Evolutionary conservation across 1,139 yeast species (phyloP), one percentile per base, ranked within the genome.

Genomic region (Pichia sp.): DNA sequence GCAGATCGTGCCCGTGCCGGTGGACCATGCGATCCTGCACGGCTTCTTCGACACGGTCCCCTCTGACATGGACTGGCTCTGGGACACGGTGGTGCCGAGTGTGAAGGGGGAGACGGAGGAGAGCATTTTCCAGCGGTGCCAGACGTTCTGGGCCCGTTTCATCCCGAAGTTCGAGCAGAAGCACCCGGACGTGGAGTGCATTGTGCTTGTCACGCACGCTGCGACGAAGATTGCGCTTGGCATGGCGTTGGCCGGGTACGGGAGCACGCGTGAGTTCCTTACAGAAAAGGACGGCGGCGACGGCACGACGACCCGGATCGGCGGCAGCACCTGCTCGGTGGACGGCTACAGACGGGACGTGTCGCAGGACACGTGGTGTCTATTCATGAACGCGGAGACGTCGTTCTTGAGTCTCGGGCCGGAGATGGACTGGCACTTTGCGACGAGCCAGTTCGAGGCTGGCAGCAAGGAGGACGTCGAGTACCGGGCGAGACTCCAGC

Each of bases 371-470:
- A 10, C 9, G 6, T 82, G 87, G 87, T 64, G 60, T 2, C 61
- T 80, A 53, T 63, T 63, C 24, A 71, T 74, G 72, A 80, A 81
- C 63, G 85, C 85, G 1, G 72, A 76, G 56, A 76, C 82, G 38
- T 75, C 72, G 30, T 81, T 80, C 57, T 71, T 82, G 55, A 60
- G 72, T 0, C 63, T 69, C 9, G 86, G 86, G 2, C 79, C 80
- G 57, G 85, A 81, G 63, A 82, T 81, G 86, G 77, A 80, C 61
- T 82, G 87, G 87, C 77, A 79, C 63, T 81, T 80, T 58, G 63
- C 67, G 3, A 59, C 64, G 16, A 75, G 75, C 30, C 55, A 58
- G n/a, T 80, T 78, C 57, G 86, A 81, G 64, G 85, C 85, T 1
- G 85, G 86, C 9, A 79, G 84, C 2, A 80, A 79, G 55, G 85